Conservation (phyloP, 352 stramenopile species). For the Pythium phragmiticola region DNA sequence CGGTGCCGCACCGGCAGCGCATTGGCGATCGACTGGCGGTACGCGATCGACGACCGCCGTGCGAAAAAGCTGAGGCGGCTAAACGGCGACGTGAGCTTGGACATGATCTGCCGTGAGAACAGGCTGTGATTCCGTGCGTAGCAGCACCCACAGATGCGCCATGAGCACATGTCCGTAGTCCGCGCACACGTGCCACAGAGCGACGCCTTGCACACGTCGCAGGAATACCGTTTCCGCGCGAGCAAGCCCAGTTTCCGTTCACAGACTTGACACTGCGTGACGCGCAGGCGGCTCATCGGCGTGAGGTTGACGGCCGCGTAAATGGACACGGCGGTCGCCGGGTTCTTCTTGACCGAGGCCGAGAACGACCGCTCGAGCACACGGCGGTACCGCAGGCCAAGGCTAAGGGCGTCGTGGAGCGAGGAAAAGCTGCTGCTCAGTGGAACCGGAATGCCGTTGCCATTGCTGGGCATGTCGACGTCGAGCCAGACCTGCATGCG, state of each 20-base stretch:
- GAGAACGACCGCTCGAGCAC: slow-evolving; percentile 49
- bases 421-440: slow-evolving; percentile 35
- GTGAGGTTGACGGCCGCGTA: slow-evolving; percentile 30
- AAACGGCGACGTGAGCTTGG: slow-evolving; percentile 48
- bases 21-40: slow-evolving; percentile 20
- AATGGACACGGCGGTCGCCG: slow-evolving; percentile 26
- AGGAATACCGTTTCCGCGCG: slow-evolving; percentile 59
- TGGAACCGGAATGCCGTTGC: background rate
- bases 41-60: slow-evolving; percentile 12
- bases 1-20: background rate
- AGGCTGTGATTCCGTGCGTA: slow-evolving; percentile 64
- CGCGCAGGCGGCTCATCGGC: slow-evolving; percentile 34
- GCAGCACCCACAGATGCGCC: slow-evolving; percentile 60
- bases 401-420: slow-evolving; percentile 67
- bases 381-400: slow-evolving; percentile 60
- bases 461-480: slow-evolving; percentile 40
- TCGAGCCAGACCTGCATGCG: slow-evolving; percentile 78
- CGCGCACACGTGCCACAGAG: slow-evolving; percentile 60
- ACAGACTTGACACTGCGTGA: slow-evolving; percentile 65
- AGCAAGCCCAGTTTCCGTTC: slow-evolving; percentile 60
- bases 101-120: slow-evolving; percentile 52
- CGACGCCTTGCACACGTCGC: slow-evolving; percentile 60
- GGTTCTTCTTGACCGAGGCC: slow-evolving; percentile 32
- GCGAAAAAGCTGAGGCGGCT: slow-evolving; percentile 29
- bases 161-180: slow-evolving; percentile 59